A percentile compares a stretch with the other conserved stretches of the same genome.
phyloP scores from a whole-genome alignment of 1,284 basidiomycete species.

The Melampsora americana region DNA sequence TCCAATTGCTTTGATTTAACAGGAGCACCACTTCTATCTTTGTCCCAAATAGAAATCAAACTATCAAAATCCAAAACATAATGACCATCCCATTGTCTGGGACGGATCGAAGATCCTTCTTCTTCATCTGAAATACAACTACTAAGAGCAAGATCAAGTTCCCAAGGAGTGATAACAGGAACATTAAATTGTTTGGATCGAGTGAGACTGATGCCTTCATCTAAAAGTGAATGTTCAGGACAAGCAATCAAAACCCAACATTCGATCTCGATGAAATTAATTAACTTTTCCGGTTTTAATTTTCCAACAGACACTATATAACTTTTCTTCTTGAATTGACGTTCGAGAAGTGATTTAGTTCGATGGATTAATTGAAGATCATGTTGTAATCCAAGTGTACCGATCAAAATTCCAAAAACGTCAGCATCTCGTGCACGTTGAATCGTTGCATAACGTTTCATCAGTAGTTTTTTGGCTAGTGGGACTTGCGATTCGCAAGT shows the following conservation, averaged over 20 bases:
- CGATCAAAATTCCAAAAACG: slow-evolving; percentile 90
- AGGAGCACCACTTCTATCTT: slow-evolving; percentile 46
- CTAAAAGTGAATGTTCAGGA: slow-evolving; percentile 84
- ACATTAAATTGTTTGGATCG: slow-evolving; percentile 76
- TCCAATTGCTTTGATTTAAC: not conserved
- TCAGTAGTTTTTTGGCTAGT: slow-evolving; percentile 71
- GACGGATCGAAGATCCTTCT: slow-evolving; percentile 26
- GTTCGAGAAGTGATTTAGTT: slow-evolving; percentile 66
- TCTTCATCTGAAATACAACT: slow-evolving; percentile 59
- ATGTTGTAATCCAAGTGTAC: slow-evolving; percentile 86
- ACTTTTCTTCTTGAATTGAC: slow-evolving; percentile 63
- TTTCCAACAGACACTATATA: slow-evolving; percentile 96
- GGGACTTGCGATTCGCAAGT: slow-evolving; percentile 64
- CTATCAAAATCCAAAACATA: slow-evolving; percentile 78
- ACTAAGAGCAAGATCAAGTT: slow-evolving; percentile 75
- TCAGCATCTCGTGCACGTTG: slow-evolving; percentile 88
- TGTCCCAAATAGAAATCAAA: slow-evolving; percentile 59
- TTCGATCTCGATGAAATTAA: slow-evolving; percentile 94
- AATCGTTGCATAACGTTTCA: slow-evolving; percentile 80
- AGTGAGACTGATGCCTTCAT: slow-evolving; percentile 52
- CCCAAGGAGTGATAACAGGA: slow-evolving; percentile 92
- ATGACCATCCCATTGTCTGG: slow-evolving; percentile 66
- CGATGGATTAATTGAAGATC: slow-evolving; percentile 78
- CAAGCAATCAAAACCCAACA: slow-evolving; percentile 94
- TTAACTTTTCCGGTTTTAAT: slow-evolving; percentile 89